Evolutionary conservation across 108 stramenopile genomes (phyloP), one percentile per base, ranked within the genome.

Genomic region (Mayamaea pseudoterrestris): DNA sequence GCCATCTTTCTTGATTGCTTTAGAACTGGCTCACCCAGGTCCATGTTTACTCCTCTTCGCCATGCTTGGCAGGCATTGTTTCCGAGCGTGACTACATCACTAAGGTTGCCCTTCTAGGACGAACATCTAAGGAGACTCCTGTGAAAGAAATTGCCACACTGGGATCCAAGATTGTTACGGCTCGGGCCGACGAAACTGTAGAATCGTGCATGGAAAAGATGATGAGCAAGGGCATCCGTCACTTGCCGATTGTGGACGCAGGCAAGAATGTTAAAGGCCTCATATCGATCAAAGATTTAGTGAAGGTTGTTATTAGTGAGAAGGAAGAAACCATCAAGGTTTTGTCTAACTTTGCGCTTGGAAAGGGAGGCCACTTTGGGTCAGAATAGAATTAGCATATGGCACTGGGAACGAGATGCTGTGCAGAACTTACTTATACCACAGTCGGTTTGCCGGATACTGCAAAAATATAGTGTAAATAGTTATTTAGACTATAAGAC

Each of bases 181-280:
- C 78, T 29, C 51, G 57, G 21, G 80, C 78, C 17, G 64, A 63
- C 23, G 90, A 90, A 51, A 65, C 89, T 7, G 76, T 93, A 31
- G 78, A 90, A 44, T 52, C 50, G 11, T 95, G 93, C 62, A 90
- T 95, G 93, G 63, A 77, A 34, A 93, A 89, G 69, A 95, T 95
- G 93, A 56, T 95, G 24, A 61, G 62, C 20, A 69, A 71, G 29
- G 90, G 83, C 34, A 89, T 95, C 60, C 83, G 93, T 41, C 93
- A 95, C 63, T 60, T 95, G 55, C 93, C 90, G 1, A 64, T 95
- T 18, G 64, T 95, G 2, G 81, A 80, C 49, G 82, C 82, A 1
- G 50, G 61, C 26, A 74, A 71, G 26, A 53, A 68, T 7, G 71
- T 85, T 27, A 55, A 71, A 20, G 88, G 88, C 16, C 83, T 90